These are phyloP conservation scores for Termitomyces sp. DNA, from an alignment of 768 basidiomycete species.

Conservation along the genomic window DNA sequence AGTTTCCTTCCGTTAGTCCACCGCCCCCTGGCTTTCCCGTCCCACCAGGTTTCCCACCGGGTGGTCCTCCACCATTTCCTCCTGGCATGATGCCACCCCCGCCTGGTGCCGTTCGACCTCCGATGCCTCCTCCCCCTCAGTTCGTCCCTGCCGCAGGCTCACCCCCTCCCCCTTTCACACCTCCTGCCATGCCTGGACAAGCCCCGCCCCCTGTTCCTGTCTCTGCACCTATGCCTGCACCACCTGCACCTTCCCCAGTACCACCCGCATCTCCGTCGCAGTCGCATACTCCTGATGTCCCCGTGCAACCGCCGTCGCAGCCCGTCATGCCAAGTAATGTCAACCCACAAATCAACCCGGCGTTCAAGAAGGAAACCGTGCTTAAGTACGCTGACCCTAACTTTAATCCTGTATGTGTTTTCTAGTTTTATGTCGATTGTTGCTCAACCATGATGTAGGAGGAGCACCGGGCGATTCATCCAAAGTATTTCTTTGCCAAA, in stretches of 20 bases:
- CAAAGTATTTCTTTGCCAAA: conserved; percentile 55
- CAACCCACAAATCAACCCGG: conserved; percentile 59
- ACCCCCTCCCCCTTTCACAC: background rate
- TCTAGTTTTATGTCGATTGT: background rate
- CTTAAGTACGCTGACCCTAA: conserved; percentile 75
- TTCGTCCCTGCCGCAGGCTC: conserved; percentile 19
- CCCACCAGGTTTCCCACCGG: conserved; percentile 41
- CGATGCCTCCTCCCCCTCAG: conserved; percentile 29
- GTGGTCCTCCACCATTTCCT: conserved; percentile 19
- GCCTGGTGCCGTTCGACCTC: conserved; percentile 7
- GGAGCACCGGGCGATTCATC: conserved; percentile 63
- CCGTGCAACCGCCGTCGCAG: conserved; percentile 18
- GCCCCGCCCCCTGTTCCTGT: conserved; percentile 12
- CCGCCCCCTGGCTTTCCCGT: conserved; percentile 52
- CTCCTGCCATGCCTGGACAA: background rate
- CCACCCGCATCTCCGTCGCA: conserved; percentile 15
- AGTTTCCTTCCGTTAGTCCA: conserved; percentile 23
- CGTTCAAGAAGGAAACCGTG: conserved; percentile 70
- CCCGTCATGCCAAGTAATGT: conserved; percentile 50
- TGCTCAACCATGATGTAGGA: conserved; percentile 40
- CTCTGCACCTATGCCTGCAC: background rate
- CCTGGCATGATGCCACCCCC: conserved; percentile 15
- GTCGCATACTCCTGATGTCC: conserved; percentile 3
- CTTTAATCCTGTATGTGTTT: conserved; percentile 61
- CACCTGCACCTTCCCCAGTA: too few relatives aligned